phyloP scores from a whole-genome alignment of 2,329 filamentous ascomycete species.

The Trichoderma brevicompactum region DNA sequence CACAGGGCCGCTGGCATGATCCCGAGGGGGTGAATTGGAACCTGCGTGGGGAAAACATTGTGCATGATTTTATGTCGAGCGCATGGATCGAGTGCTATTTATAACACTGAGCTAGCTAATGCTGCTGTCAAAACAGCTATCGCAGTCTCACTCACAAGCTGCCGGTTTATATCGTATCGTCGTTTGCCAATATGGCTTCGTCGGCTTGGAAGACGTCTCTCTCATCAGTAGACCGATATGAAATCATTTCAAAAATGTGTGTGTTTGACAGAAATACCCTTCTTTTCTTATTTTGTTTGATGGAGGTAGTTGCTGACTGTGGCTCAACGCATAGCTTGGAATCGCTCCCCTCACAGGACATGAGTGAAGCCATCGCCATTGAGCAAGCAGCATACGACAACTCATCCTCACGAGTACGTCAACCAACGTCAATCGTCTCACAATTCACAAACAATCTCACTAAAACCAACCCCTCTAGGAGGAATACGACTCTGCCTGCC shows the following conservation, averaged over 20 bases:
- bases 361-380: constrained; percentile 60
- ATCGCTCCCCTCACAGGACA: constrained; percentile 38
- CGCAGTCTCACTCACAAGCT: too few species aligned
- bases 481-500: constrained; percentile 58
- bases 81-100: too few species aligned
- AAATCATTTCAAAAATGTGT: constrained; percentile 60
- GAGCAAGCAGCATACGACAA: constrained; percentile 68
- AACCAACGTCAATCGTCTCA: constrained; percentile 16
- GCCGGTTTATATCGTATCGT: too few species aligned
- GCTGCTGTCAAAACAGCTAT: too few species aligned
- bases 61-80: background rate
- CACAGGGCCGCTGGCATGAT: constrained; percentile 6
- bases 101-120: too few species aligned
- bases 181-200: constrained; percentile 23
- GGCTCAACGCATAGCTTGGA: constrained; percentile 36
- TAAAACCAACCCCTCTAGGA: constrained; percentile 49
- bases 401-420: constrained; percentile 61
- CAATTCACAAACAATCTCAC: constrained; percentile 30
- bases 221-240: constrained; percentile 64
- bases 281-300: background rate
- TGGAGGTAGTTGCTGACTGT: background rate
- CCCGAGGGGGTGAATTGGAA: background rate
- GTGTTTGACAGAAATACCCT: constrained; percentile 7
- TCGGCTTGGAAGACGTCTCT: constrained; percentile 56
- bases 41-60: background rate